These are phyloP conservation scores for Phaffomyces opuntiae DNA, from an alignment of 805 yeast species.

Conservation along the genomic window DNA sequence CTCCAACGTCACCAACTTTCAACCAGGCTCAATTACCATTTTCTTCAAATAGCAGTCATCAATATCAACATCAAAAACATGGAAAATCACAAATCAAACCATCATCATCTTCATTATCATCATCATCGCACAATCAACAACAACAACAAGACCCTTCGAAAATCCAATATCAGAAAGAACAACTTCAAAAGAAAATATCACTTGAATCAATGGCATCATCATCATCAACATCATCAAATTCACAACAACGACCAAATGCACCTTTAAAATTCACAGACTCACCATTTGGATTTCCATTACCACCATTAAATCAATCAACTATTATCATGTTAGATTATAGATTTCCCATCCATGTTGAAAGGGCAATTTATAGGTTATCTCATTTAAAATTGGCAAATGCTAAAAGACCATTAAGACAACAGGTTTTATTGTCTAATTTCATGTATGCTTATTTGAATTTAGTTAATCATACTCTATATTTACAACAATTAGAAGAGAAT, in stretches of 20 bases:
- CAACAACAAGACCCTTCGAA: not conserved
- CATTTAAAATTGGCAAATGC: constrained; percentile 94
- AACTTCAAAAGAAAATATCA: constrained; percentile 21
- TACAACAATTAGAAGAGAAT: constrained; percentile 48
- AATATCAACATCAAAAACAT: not conserved
- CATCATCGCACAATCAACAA: not conserved
- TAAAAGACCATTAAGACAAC: constrained; percentile 83
- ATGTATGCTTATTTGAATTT: constrained; percentile 95
- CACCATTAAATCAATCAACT: constrained; percentile 72
- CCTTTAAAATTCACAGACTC: constrained; percentile 63
- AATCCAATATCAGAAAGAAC: constrained; percentile 10
- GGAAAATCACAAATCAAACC: constrained; percentile 2
- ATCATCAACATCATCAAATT: constrained; percentile 16
- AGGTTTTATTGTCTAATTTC: constrained; percentile 87
- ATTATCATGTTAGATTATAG: constrained; percentile 77
- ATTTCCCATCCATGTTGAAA: constrained; percentile 90
- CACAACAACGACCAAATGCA: constrained; percentile 37
- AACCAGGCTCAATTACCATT: not conserved
- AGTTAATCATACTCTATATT: constrained; percentile 83
- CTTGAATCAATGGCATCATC: constrained; percentile 30
- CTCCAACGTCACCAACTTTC: constrained; percentile 5
- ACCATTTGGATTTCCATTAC: constrained; percentile 83
- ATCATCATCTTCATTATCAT: not conserved
- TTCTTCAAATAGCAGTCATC: not conserved
- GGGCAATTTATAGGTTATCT: constrained; percentile 89